These are phyloP conservation scores for Neopestalotiopsis rosae DNA, from an alignment of 2,329 filamentous ascomycete genomes.

Conservation along the genomic window DNA sequence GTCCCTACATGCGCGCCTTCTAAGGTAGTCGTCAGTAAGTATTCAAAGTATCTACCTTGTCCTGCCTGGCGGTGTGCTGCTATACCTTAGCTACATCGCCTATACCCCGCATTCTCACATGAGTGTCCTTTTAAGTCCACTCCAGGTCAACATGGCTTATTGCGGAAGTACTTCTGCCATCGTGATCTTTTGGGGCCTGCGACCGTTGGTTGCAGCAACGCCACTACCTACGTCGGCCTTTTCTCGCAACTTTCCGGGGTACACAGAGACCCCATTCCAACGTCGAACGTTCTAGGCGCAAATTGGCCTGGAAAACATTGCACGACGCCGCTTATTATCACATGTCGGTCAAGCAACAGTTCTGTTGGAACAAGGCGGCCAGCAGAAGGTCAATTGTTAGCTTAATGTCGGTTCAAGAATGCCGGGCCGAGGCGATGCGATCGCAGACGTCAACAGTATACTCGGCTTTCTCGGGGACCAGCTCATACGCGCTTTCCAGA, in stretches of 20 bases:
- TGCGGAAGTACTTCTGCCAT: slow-evolving; percentile 1
- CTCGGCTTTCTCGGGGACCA: neutral
- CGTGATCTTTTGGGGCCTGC: neutral
- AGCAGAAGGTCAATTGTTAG: neutral
- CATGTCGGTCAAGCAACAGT: neutral
- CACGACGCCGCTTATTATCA: neutral
- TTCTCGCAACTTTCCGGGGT: neutral
- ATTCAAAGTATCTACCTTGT: neutral
- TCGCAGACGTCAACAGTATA: neutral
- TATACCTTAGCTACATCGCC: neutral
- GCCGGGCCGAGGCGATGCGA: slow-evolving; percentile 7
- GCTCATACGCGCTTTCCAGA: neutral
- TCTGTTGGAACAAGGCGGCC: neutral
- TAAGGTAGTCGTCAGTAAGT: neutral
- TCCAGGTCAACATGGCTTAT: neutral
- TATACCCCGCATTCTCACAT: slow-evolving; percentile 17
- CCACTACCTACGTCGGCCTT: neutral
- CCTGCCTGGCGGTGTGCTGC: neutral
- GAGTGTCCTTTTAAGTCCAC: neutral
- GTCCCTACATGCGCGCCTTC: neutral
- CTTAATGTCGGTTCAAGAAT: neutral
- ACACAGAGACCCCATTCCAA: neutral
- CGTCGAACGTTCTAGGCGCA: slow-evolving; percentile 3
- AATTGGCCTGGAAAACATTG: neutral
- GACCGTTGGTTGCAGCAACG: slow-evolving; percentile 8